phyloP scores from a whole-genome alignment of 768 basidiomycete species.

The Lyophyllum atratum region DNA sequence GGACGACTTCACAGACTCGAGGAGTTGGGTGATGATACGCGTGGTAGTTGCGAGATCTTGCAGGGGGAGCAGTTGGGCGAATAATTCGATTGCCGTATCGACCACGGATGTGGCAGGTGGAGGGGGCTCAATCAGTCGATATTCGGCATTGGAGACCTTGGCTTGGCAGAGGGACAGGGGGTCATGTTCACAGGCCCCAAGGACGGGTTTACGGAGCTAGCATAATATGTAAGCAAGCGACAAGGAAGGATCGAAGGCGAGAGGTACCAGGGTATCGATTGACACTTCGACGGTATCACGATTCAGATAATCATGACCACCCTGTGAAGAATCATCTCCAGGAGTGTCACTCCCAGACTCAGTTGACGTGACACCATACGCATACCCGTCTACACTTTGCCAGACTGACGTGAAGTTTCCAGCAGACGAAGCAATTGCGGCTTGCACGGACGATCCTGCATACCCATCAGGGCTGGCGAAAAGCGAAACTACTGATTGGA shows the following conservation, averaged over 20 bases:
- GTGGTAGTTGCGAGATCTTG: slow-evolving; percentile 67
- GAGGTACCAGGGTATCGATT: slow-evolving; percentile 74
- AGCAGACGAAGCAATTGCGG: slow-evolving; percentile 84
- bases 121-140: slow-evolving; percentile 58
- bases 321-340: slow-evolving; percentile 32
- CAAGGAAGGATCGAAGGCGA: background rate
- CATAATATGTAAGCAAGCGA: slow-evolving; percentile 9
- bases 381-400: slow-evolving; percentile 87
- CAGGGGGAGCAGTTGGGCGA: slow-evolving; percentile 73
- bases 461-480: slow-evolving; percentile 90
- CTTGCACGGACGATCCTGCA: slow-evolving; percentile 82
- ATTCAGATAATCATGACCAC: slow-evolving; percentile 57
- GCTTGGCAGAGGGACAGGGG: slow-evolving; percentile 68
- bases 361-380: slow-evolving; percentile 82
- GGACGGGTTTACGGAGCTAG: slow-evolving; percentile 74
- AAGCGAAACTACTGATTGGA: slow-evolving; percentile 78
- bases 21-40: slow-evolving; percentile 56
- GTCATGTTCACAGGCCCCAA: slow-evolving; percentile 88
- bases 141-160: slow-evolving; percentile 44
- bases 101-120: slow-evolving; percentile 83
- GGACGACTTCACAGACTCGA: slow-evolving; percentile 68
- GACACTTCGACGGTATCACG: slow-evolving; percentile 80
- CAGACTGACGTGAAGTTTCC: slow-evolving; percentile 86
- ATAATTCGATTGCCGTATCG: slow-evolving; percentile 87
- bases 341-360: slow-evolving; percentile 42